A percentile compares a stretch with the other conserved stretches of the same genome.
Evolutionary conservation across 2,329 filamentous ascomycete genomes (phyloP).

Genomic region (Penicillium decumbens): DNA sequence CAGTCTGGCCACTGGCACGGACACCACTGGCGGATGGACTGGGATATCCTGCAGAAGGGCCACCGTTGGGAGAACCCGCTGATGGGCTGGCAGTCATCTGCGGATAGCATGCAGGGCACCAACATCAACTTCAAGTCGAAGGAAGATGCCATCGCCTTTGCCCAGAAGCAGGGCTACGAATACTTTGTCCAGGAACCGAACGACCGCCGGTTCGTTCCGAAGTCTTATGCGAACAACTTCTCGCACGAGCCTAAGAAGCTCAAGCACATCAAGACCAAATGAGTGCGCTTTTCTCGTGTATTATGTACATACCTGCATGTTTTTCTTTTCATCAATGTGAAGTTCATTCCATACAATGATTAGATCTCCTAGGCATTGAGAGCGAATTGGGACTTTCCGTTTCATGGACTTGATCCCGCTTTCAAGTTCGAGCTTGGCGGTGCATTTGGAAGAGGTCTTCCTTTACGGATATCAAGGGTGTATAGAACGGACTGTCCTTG

Average conservation of each 20-base stretch:
- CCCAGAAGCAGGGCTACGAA: slow-evolving; percentile 98
- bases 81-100: slow-evolving; percentile 98
- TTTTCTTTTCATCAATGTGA: slow-evolving; percentile 19
- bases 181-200: slow-evolving; percentile 99
- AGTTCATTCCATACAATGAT: neutral
- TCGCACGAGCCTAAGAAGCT: slow-evolving; percentile 77
- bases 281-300: slow-evolving; percentile 39
- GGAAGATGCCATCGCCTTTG: slow-evolving; percentile 91
- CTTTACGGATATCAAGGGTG: neutral
- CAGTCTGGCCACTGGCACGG: slow-evolving; percentile 86
- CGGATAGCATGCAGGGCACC: slow-evolving; percentile 90
- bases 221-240: slow-evolving; percentile 98
- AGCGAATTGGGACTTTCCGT: neutral
- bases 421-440: no score
- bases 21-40: slow-evolving; percentile 94
- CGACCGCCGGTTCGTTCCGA: slow-evolving; percentile 75
- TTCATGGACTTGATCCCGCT: neutral
- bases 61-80: slow-evolving; percentile 97
- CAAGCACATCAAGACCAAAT: slow-evolving; percentile 81
- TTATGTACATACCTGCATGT: slow-evolving; percentile 36
- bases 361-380: neutral
- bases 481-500: neutral
- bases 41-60: slow-evolving; percentile 88
- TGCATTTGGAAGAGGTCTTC: neutral
- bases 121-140: slow-evolving; percentile 85